Evolutionary conservation across 306 rosid species (phyloP), one percentile per base, ranked within the genome.

Genomic region (Nissolia schottii): DNA sequence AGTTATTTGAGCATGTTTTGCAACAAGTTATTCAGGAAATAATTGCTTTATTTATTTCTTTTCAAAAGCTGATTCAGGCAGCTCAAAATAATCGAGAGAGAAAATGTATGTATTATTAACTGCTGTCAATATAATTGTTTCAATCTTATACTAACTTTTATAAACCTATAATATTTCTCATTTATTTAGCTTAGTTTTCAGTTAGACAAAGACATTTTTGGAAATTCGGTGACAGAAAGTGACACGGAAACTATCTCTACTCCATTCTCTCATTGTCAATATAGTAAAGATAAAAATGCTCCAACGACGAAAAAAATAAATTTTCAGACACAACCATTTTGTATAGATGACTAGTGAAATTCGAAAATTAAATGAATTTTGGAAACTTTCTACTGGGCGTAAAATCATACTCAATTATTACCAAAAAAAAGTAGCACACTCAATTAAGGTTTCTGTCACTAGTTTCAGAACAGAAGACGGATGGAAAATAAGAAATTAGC

Each of bases 341-440:
- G 29, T 48, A 73, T 48, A 79, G 34, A 66, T 24, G 23, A 59
- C 3, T 54, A 20, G n/a, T 48, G 50, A 73, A 28, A 18, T 25
- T 50, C 24, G 51, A 29, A 58, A 79, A 58, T 43, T 34, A 34
- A 16, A 63, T 38, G 2, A 49, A 23, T 60, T 73, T 22, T 3
- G 40, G 58, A 54, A 56, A 67, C 55, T 59, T 40, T 41, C 56
- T 49, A 14, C 19, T 14, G 0, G 31, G 46, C 3, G 23, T 35
- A 71, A 77, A 51, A 51, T 35, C 18, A 71, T 59, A 41, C n/a
- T 45, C 60, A 83, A n/a, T n/a, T n/a, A n/a, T n/a, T n/a, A n/a
- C n/a, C n/a, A n/a, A n/a, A n/a, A n/a, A n/a, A n/a, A n/a, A n/a
- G n/a, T n/a, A n/a, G n/a, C 18, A 71, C 51, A 41, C n/a, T 45